Base-by-base conservation (phyloP, 2,329 filamentous ascomycete genomes). In the Thyridium curvatum region DNA sequence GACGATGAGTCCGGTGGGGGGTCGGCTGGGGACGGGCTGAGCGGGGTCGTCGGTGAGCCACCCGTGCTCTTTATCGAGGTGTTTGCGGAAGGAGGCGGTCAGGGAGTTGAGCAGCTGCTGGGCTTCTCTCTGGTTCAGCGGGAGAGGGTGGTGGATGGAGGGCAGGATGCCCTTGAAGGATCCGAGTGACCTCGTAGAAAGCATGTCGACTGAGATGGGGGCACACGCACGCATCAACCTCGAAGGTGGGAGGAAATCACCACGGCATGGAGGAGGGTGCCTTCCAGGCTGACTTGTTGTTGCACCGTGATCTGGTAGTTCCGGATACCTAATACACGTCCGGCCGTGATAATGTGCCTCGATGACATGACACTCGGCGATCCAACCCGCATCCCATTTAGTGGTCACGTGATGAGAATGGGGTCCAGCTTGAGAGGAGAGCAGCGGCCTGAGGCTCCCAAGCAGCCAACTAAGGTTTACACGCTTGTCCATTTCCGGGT, bases 61-160 rank as follows among this genome's bases (percentile, higher is more conserved):
- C 43, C 74, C 74, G 49, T 79, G 71, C 50, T 79, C 74, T 32
- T 60, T 64, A 48, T 79, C 74, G n/a, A 80, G 69, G 21, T 77
- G 70, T 39, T 66, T 66, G 37, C 75, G 68, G 52, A 80, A 80
- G 3, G 74, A 78, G 6, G 63, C 57, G 37, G 76, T 79, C 37
- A 80, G 64, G 28, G 68, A 65, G 39, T 76, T 65, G 45, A 79
- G 71, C 8, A 79, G 66, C 48, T 71, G 69, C 44, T 73, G 66
- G 18, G 72, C 71, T 40, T 77, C 71, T 39, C 65, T 63, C 32
- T 61, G 57, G 33, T 61, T 71, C 30, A 79, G 58, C 2, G 71
- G 66, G 2, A 72, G 56, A 7, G 74, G 74, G 35, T 76, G 71
- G 50, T 78, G 72, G 35, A 72, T 63, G 33, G 58, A 56, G 8